phyloP scores from a whole-genome alignment of 352 stramenopile genomes.

The Phytophthora foliorum region DNA sequence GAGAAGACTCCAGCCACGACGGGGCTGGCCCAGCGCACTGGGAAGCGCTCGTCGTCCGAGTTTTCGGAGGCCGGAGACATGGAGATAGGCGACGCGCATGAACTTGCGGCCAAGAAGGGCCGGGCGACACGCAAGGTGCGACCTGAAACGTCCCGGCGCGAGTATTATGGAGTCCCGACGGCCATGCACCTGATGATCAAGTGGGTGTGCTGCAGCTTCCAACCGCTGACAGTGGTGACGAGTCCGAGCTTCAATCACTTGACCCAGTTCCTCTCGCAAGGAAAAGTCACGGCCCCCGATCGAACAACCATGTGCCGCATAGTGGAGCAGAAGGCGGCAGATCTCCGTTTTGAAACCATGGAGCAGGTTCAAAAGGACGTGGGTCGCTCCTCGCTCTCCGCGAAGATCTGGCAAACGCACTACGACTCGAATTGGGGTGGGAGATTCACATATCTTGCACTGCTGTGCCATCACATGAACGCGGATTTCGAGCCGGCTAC shows the following conservation, averaged over 20 bases:
- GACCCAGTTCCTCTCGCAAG: conserved; percentile 3
- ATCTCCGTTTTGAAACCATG: conserved; percentile 12
- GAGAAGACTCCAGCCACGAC: neutral
- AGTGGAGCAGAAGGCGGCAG: conserved; percentile 14
- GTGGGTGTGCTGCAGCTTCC: conserved; percentile 6
- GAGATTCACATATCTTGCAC: conserved; percentile 8
- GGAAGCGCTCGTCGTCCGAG: conserved; percentile 10
- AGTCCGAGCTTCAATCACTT: neutral
- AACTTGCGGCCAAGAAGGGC: conserved; percentile 3
- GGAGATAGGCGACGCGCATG: neutral
- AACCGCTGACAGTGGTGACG: conserved; percentile 12
- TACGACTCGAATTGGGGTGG: conserved; percentile 8
- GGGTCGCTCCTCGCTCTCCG: conserved; percentile 15
- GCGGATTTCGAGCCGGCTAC: conserved; percentile 15
- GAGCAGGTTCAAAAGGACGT: neutral
- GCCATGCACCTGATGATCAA: conserved; percentile 8
- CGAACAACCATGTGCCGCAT: conserved; percentile 13
- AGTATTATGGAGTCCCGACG: neutral
- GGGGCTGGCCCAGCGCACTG: neutral
- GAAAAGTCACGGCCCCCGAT: conserved; percentile 1
- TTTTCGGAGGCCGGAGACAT: neutral
- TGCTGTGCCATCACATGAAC: conserved; percentile 21
- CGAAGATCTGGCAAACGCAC: conserved; percentile 15
- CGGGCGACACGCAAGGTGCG: neutral
- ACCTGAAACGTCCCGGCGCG: neutral